Evolutionary conservation across 164 flowering plant genomes (phyloP).

Genomic region (Dillenia suffruticosa): DNA sequence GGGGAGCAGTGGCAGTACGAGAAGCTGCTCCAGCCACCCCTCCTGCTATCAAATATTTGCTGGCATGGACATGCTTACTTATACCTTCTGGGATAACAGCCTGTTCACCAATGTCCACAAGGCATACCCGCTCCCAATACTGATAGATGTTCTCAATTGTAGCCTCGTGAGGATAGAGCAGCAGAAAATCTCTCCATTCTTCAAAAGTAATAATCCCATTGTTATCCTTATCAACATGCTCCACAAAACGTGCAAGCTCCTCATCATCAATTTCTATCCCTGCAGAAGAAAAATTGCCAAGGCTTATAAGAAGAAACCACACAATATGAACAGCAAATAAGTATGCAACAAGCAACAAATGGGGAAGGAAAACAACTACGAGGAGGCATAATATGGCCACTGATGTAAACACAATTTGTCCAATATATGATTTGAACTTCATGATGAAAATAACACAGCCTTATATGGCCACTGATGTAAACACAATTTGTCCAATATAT

Average conservation of each 20-base stretch:
- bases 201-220: constrained; percentile 96
- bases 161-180: constrained; percentile 97
- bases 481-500: too few species aligned
- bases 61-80: constrained; percentile 73
- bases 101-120: constrained; percentile 96
- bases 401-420: too few species aligned
- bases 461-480: too few species aligned
- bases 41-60: constrained; percentile 87
- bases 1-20: constrained; percentile 98
- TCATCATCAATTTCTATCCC: constrained; percentile 92
- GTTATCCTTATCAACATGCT: constrained; percentile 94
- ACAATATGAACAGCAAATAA: constrained; percentile 4
- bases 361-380: too few species aligned
- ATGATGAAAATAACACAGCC: too few species aligned
- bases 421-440: too few species aligned
- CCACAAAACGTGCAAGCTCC: constrained; percentile 91
- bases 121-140: constrained; percentile 91
- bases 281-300: constrained; percentile 47
- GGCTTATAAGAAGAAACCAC: constrained; percentile 50
- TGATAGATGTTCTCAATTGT: constrained; percentile 88
- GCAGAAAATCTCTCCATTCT: constrained; percentile 98
- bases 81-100: constrained; percentile 89
- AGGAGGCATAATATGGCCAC: too few species aligned
- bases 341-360: too few species aligned
- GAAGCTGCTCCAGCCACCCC: constrained; percentile 96